Evolutionary conservation across 345 rosid species (phyloP), one percentile per base, ranked within the genome.

Genomic region (Salix brachista): DNA sequence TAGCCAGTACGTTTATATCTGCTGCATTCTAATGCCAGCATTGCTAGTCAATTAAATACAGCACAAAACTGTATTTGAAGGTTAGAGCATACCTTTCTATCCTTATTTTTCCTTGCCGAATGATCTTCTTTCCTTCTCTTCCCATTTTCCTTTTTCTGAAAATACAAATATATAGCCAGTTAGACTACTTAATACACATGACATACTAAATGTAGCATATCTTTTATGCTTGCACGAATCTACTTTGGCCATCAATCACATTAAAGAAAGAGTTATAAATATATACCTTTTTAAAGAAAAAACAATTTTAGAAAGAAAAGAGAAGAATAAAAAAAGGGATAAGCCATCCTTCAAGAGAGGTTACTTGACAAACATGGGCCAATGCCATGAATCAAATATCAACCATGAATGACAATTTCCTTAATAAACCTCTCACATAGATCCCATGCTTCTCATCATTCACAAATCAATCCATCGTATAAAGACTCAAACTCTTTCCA

Each of bases 81-180:
- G 12, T 32, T 48, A 74, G 23, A 78, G 58, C 77, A 75, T 89
- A 91, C 97, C 87, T 89, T 90, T 81, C 91, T 90, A 76, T 93
- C 97, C 85, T 89, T 93, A 71, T 81, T 93, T 80, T 90, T 91
- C 88, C 94, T 81, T 60, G 90, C 84, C 21, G 94, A 86, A 80
- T 88, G 92, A 42, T 93, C 96, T 42, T 93, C 97, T 80, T 91
- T 91, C 85, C 94, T 87, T 79, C 94, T 84, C 85, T 93, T 93
- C 44, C 94, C 91, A 65, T 83, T 89, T 82, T 90, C 96, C 83
- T 91, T 93, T 84, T 85, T 93, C 97, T 93, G 90, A 36, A 82
- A 71, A 48, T 70, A 84, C 65, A 65, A 67, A 80, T 18, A 78
- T 18, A 26, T 16, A 48, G 71, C 41, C 56, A 11, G 26, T 79